These are phyloP conservation scores for Gossypium davidsonii DNA, from an alignment of 441 rosid genomes.

Conservation along the genomic window DNA sequence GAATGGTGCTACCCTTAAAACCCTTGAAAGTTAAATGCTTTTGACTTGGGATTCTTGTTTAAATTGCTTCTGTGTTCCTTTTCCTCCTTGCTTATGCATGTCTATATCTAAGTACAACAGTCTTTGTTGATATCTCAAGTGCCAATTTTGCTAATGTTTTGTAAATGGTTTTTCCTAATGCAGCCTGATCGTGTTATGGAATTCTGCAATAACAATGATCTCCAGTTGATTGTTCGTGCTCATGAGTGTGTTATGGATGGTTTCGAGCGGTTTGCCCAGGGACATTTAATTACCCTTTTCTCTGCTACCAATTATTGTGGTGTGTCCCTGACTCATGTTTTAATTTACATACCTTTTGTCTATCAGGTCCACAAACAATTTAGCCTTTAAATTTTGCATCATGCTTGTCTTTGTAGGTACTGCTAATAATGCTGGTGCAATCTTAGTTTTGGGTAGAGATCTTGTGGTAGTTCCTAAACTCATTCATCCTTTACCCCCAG, in stretches of 20 bases:
- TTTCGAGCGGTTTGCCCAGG: slow-evolving; percentile 96
- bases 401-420: slow-evolving; percentile 51
- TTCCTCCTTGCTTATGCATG: background rate
- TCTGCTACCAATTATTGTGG: slow-evolving; percentile 98
- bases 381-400: background rate
- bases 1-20: background rate
- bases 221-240: slow-evolving; percentile 93
- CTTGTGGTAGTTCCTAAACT: slow-evolving; percentile 97
- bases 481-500: slow-evolving; percentile 94
- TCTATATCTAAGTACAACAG: background rate
- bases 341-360: background rate
- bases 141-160: slow-evolving; percentile 18
- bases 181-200: slow-evolving; percentile 99
- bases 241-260: slow-evolving; percentile 99
- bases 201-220: slow-evolving; percentile 96
- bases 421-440: slow-evolving; percentile 97
- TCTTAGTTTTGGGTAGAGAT: slow-evolving; percentile 96
- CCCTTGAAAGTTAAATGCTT: background rate
- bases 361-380: background rate
- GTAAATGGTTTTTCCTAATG: slow-evolving; percentile 17
- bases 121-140: background rate
- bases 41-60: background rate
- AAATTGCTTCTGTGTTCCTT: background rate
- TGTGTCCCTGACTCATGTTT: slow-evolving; percentile 26
- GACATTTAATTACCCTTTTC: slow-evolving; percentile 94